phyloP scores from a whole-genome alignment of 2,329 filamentous ascomycete species.

The Alternaria sp. region DNA sequence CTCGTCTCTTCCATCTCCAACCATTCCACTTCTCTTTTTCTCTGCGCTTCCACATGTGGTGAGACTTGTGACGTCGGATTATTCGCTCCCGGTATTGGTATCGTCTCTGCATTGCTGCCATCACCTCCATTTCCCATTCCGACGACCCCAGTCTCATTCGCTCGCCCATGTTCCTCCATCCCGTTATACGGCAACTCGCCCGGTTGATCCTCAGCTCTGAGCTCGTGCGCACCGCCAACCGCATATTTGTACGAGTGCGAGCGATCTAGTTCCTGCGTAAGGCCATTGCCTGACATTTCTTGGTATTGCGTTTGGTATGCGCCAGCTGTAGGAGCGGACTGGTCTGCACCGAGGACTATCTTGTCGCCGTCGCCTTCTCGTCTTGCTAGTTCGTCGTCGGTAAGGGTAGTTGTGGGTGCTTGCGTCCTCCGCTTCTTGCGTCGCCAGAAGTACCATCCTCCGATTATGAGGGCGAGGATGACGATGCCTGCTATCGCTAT shows the following conservation, averaged over 20 bases:
- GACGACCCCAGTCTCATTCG: background rate
- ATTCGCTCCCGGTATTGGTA: background rate
- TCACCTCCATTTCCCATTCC: no score
- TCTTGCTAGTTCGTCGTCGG: background rate
- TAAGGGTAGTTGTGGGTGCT: background rate
- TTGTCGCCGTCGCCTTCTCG: background rate
- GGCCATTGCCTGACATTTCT: background rate
- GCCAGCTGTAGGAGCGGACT: background rate
- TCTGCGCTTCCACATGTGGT: conserved; percentile 4
- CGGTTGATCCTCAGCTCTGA: background rate
- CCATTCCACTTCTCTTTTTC: conserved; percentile 10
- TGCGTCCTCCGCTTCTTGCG: background rate
- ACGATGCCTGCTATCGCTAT: background rate
- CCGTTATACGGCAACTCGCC: background rate
- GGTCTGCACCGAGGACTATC: background rate
- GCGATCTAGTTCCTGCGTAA: background rate
- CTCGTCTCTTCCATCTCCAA: conserved; percentile 14
- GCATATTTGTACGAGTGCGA: background rate
- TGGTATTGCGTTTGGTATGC: background rate
- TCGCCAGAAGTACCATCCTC: background rate
- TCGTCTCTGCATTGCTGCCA: background rate
- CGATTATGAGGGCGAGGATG: background rate
- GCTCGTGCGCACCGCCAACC: fast-evolving
- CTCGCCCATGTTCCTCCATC: background rate
- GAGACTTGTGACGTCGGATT: background rate